These are phyloP conservation scores for Podaxis mareebaensis DNA, from an alignment of 768 basidiomycete species.

Conservation along the genomic window DNA sequence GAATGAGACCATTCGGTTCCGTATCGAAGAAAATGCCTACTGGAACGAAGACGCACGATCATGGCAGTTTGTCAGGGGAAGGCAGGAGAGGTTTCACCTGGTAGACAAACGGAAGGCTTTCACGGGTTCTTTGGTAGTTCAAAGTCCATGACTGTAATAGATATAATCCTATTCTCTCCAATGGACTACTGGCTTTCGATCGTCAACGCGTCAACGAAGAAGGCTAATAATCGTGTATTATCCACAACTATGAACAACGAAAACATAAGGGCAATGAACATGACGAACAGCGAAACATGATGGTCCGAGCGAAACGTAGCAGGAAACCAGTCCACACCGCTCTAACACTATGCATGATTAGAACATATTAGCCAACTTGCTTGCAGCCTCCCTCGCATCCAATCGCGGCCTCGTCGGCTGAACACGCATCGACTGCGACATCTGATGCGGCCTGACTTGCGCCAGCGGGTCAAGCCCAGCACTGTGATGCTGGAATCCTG, in stretches of 20 bases:
- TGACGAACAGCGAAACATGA: not conserved
- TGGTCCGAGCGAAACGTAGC: not conserved
- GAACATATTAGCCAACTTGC: conserved; percentile 90
- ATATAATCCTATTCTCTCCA: not conserved
- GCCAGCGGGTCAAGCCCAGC: conserved; percentile 62
- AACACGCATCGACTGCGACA: conserved; percentile 75
- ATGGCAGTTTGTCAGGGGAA: conserved; percentile 52
- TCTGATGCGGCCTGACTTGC: conserved; percentile 55
- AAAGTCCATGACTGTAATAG: conserved; percentile 15
- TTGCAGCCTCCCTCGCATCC: conserved; percentile 85
- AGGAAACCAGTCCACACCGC: not conserved
- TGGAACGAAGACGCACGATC: conserved; percentile 37
- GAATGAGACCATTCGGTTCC: conserved; percentile 45
- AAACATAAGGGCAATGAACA: not conserved
- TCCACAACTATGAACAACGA: not conserved
- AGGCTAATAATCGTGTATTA: not conserved
- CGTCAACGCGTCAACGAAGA: not conserved
- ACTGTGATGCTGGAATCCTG: conserved; percentile 27
- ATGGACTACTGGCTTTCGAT: not conserved
- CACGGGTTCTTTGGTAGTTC: conserved; percentile 21
- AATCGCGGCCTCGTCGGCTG: conserved; percentile 71
- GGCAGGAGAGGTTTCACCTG: conserved; percentile 49
- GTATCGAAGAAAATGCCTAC: conserved; percentile 45
- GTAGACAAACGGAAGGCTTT: conserved; percentile 29
- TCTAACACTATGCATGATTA: conserved; percentile 28